Evolutionary conservation across 371 early-diverging fungal genomes (phyloP), one percentile per base, ranked within the genome.

Genomic region (Basidiobolus heterosporus): DNA sequence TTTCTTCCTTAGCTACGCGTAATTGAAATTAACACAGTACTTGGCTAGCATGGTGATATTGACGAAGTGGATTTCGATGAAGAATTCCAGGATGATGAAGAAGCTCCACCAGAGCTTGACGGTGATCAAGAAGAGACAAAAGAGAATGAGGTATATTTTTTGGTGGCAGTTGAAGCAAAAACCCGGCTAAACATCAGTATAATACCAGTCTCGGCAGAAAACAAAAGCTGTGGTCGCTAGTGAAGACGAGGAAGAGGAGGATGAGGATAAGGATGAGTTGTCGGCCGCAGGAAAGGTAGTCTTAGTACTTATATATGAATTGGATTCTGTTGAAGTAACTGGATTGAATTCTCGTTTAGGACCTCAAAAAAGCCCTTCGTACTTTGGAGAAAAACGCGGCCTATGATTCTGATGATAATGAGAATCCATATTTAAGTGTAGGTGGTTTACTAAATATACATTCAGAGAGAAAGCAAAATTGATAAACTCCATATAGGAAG

Each of bases 21-120:
- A n/a, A n/a, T n/a, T n/a, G n/a, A n/a, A n/a, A n/a, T n/a, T n/a
- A 42, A 42, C 11, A 11, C 18, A 6, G 30, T 5, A 30, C 56
- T 56, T 13, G 57, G 54, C 36, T 62, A 65, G 52, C 60, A 61
- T 43, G 71, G 70, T 20, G 80, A 81, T 51, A 68, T 67, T n/a
- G 82, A 76, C 38, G 80, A 80, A 48, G 49, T 74, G 46, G 82
- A 76, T 49, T 70, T 74, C 47, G 84, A 82, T 38, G 77, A 78
- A 44, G 77, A 68, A 30, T 81, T 82, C 60, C 72, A 70, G 19
- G 86, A 85, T 57, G 94, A 93, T 55, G 94, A 93, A 56, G 86
- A 85, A 53, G 73, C 69, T 35, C 72, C 71, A 24, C 74, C 66
- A 21, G 83, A 84, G 13, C 71, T 72, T 44, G 74, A 74, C 54